A percentile compares a stretch with the other conserved stretches of the same genome.
phyloP scores from a whole-genome alignment of 352 stramenopile genomes.

The Globisporangium nagaii region DNA sequence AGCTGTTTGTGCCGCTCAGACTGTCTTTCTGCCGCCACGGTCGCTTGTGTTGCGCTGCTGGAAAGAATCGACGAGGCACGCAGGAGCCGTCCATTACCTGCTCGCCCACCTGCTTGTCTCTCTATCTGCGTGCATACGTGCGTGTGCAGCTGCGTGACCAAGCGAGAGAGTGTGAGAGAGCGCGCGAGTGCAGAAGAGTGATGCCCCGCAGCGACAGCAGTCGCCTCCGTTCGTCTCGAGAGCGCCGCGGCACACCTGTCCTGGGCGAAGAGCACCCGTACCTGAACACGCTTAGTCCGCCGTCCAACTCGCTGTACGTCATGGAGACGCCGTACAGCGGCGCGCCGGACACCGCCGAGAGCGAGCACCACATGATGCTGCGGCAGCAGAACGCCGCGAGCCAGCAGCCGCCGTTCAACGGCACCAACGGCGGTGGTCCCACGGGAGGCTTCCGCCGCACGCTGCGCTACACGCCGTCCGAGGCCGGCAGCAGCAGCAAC shows the following conservation, averaged over 20 bases:
- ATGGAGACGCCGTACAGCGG: slow-evolving; percentile 53
- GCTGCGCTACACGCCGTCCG: slow-evolving; percentile 11
- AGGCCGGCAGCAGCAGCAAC: slow-evolving; percentile 9
- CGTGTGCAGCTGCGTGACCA: background rate
- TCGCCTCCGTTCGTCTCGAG: slow-evolving; percentile 20
- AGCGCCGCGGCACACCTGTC: slow-evolving; percentile 60
- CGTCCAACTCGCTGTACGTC: slow-evolving; percentile 52
- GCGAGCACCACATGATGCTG: background rate
- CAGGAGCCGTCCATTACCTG: no score
- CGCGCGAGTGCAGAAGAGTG: background rate
- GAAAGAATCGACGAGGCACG: no score
- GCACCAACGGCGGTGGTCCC: background rate
- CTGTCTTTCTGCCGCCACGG: no score
- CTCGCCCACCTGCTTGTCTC: background rate
- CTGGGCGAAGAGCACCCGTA: slow-evolving; percentile 66
- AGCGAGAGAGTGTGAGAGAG: no score
- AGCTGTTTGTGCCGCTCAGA: no score
- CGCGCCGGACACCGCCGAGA: slow-evolving; percentile 16
- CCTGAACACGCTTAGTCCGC: slow-evolving; percentile 38
- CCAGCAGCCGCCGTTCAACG: slow-evolving; percentile 18
- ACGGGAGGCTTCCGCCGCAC: slow-evolving; percentile 15
- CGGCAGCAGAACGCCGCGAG: background rate
- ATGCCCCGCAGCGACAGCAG: slow-evolving; percentile 17
- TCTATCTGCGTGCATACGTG: background rate
- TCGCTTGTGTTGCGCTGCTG: no score